Percentiles rank a stretch among this genome's conserved stretches.
These are phyloP conservation scores for Suhomyces guaymorum DNA, from an alignment of 1,139 yeast species.

Conservation along the genomic window DNA sequence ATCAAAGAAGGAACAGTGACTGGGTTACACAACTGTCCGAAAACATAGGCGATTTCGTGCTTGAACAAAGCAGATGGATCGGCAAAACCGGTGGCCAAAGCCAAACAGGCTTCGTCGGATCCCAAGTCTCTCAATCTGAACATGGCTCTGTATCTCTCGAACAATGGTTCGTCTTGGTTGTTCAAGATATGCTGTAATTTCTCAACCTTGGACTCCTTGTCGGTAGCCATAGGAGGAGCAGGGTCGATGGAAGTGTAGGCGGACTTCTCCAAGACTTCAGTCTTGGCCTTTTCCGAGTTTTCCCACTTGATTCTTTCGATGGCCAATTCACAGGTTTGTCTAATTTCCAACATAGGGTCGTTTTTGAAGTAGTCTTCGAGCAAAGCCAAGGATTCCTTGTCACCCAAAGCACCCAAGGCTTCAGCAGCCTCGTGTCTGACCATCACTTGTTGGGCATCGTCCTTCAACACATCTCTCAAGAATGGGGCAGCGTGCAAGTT, in stretches of 20 bases:
- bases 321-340: constrained; percentile 97
- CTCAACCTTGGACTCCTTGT: constrained; percentile 55
- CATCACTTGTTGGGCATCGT: constrained; percentile 78
- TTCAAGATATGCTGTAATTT: constrained; percentile 70
- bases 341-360: constrained; percentile 84
- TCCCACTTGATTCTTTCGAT: constrained; percentile 95
- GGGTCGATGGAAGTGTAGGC: constrained; percentile 91
- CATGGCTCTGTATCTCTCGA: constrained; percentile 97
- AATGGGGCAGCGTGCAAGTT: constrained; percentile 76
- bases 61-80: constrained; percentile 93
- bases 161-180: constrained; percentile 75
- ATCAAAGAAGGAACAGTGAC: constrained; percentile 86
- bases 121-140: constrained; percentile 95
- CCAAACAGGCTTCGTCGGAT: constrained; percentile 87
- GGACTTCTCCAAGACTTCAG: constrained; percentile 73
- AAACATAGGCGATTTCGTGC: constrained; percentile 97
- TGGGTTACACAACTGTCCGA: constrained; percentile 95
- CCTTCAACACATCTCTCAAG: constrained; percentile 69
- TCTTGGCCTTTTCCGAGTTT: constrained; percentile 59
- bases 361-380: constrained; percentile 62
- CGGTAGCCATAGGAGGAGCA: constrained; percentile 89
- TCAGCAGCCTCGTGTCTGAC: constrained; percentile 99
- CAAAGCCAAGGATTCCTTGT: constrained; percentile 67
- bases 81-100: constrained; percentile 84
- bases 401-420: constrained; percentile 95